Evolutionary conservation across 225 moss, liverwort and hornwort genomes (phyloP), one percentile per base, ranked within the genome.

Genomic region (Pleurozium schreberi): DNA sequence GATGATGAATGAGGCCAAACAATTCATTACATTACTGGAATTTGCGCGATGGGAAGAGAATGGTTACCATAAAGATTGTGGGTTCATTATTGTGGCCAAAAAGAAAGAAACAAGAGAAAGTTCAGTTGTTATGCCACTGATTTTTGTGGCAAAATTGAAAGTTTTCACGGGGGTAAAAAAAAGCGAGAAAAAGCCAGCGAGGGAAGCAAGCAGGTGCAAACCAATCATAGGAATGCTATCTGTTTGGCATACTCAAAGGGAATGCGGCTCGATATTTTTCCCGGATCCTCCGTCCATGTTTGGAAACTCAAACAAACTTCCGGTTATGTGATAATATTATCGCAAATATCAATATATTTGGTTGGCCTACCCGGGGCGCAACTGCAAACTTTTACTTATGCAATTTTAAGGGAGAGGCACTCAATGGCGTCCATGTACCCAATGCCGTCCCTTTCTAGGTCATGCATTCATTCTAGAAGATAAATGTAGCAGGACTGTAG

Each of bases 161-260:
- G 23, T 22, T 36, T 38, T 53, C 2, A 0, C 0, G 0, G 2
- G 17, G 2, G 4, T 11, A 3, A 14, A 10, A 49, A 65, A 36
- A 8, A 9, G 31, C 30, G 5, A 65, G 8, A 43, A 38, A n/a
- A 71, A 43, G 33, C 12, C 49, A 36, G 38, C 5, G 3, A 76
- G 22, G 34, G 36, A 77, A 77, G 55, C n/a, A 50, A 53, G 76
- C 9, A 14, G 53, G 0, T 52, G 52, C 76, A 55, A 55, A 57
- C 57, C 78, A 78, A 79, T 79, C 26, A 55, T n/a, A 10, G n/a
- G 16, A 57, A n/a, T 79, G 26, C 38, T 38, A n/a, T 15, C 38
- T 78, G 38, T n/a, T 38, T 4, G 2, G 53, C 25, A 38, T 38
- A 38, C 38, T 34, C 22, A 14, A 52, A 13, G 0, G 1, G 52